Conservation (phyloP, 2,329 filamentous ascomycete species). For the Paecilomyces sp. region DNA sequence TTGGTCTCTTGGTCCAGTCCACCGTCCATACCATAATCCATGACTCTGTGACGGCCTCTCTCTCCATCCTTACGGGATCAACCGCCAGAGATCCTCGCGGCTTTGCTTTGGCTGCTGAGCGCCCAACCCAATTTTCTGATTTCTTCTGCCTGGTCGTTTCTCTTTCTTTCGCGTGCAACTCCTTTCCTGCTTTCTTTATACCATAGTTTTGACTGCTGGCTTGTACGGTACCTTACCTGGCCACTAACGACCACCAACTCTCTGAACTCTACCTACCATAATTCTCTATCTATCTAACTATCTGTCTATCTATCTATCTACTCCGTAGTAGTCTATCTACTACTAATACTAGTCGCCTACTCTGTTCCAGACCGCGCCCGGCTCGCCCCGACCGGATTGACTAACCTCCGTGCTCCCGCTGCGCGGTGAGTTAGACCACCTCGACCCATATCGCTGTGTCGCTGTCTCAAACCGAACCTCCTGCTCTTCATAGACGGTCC, state of each 20-base stretch:
- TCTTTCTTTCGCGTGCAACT: background rate
- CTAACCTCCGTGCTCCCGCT: background rate
- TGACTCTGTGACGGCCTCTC: background rate
- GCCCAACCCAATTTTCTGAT: background rate
- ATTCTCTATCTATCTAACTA: too few relatives aligned
- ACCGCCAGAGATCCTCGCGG: background rate
- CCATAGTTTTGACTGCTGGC: background rate
- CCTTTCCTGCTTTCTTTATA: background rate
- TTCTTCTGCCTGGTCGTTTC: background rate
- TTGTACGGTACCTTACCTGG: background rate
- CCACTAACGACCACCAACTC: background rate
- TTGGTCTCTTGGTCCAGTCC: too few relatives aligned
- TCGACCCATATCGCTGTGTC: conserved; percentile 9
- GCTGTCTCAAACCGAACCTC: conserved; percentile 14
- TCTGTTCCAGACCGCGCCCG: background rate
- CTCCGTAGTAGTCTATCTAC: too few relatives aligned
- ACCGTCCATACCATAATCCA: too few relatives aligned
- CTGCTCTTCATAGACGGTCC: conserved; percentile 24
- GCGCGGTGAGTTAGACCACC: background rate
- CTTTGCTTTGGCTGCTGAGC: background rate
- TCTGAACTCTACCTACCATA: too few relatives aligned
- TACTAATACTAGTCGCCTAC: background rate
- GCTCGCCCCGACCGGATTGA: background rate
- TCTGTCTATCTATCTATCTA: too few relatives aligned
- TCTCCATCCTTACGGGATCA: background rate